A percentile compares a stretch with the other conserved stretches of the same genome.
These are phyloP conservation scores for Rhodotorula sp. DNA, from an alignment of 1,284 basidiomycete genomes.

Conservation along the genomic window DNA sequence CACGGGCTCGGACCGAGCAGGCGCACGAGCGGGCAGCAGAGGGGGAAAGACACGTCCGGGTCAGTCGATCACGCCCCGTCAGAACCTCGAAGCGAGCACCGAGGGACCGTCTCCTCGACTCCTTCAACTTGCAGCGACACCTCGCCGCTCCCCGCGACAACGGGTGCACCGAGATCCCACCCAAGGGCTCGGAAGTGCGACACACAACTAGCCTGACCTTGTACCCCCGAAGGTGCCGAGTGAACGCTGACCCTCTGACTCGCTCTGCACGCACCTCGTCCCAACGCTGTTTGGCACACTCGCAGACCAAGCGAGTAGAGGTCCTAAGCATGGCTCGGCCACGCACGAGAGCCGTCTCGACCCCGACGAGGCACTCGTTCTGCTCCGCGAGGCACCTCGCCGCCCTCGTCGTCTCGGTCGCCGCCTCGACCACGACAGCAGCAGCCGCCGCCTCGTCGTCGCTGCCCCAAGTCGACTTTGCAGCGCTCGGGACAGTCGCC, in stretches of 20 bases:
- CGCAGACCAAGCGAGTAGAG: too few relatives aligned
- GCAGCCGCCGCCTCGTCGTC: slow-evolving; percentile 8
- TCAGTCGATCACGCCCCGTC: neutral
- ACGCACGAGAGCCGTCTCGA: neutral
- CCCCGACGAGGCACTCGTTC: neutral
- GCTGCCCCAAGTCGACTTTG: slow-evolving; percentile 77
- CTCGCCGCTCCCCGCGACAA: too few relatives aligned
- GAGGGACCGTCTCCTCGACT: neutral
- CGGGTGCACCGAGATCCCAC: too few relatives aligned
- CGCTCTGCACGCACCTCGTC: neutral
- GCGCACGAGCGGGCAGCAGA: neutral
- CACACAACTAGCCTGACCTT: too few relatives aligned
- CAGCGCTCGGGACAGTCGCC: slow-evolving; percentile 76
- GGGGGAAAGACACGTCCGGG: neutral
- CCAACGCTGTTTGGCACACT: too few relatives aligned
- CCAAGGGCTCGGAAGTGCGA: too few relatives aligned
- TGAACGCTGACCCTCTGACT: too few relatives aligned
- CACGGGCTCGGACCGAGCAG: neutral
- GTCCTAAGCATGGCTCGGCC: slow-evolving; percentile 3
- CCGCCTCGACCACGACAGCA: neutral
- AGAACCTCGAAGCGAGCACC: neutral
- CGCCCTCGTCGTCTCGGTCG: slow-evolving; percentile 1
- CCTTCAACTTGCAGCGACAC: neutral
- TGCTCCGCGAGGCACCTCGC: neutral
- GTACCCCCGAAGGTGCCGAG: too few relatives aligned